Evolutionary conservation across 2,329 filamentous ascomycete genomes (phyloP).

Genomic region (Aspergillus aculeatus): DNA sequence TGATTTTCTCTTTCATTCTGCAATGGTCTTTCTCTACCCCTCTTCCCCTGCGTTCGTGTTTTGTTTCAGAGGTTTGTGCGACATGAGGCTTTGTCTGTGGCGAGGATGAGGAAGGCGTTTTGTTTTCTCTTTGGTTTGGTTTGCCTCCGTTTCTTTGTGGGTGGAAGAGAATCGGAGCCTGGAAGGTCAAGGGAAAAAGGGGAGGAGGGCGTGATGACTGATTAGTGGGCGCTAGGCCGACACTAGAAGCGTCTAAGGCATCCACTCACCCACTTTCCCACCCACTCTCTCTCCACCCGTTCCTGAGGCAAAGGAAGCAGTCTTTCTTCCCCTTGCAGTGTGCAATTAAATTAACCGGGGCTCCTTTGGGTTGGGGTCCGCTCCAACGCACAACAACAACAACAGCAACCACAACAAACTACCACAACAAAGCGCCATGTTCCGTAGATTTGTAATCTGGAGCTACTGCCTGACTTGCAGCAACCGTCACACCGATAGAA

Average conservation of each 20-base stretch:
- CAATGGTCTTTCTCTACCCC: background rate
- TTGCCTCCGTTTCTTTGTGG: too few species aligned
- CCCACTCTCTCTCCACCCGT: background rate
- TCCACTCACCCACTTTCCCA: background rate
- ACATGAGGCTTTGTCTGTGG: background rate
- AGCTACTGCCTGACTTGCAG: background rate
- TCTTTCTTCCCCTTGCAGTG: background rate
- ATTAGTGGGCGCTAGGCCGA: background rate
- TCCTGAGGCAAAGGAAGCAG: background rate
- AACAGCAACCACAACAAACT: background rate
- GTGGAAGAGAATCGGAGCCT: too few species aligned
- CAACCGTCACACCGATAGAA: background rate
- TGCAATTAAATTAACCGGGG: background rate
- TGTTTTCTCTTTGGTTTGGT: background rate
- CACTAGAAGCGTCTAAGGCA: background rate
- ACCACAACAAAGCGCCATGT: background rate
- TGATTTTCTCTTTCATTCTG: background rate
- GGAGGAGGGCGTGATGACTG: background rate
- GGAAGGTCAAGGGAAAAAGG: too few species aligned
- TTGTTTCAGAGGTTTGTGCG: background rate
- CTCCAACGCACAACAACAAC: background rate
- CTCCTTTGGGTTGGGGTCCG: background rate
- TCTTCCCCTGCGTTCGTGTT: background rate
- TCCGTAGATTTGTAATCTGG: background rate
- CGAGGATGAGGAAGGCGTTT: background rate